Base-by-base conservation (phyloP, 140 eudicot genomes). In the Stevia rebaudiana region DNA sequence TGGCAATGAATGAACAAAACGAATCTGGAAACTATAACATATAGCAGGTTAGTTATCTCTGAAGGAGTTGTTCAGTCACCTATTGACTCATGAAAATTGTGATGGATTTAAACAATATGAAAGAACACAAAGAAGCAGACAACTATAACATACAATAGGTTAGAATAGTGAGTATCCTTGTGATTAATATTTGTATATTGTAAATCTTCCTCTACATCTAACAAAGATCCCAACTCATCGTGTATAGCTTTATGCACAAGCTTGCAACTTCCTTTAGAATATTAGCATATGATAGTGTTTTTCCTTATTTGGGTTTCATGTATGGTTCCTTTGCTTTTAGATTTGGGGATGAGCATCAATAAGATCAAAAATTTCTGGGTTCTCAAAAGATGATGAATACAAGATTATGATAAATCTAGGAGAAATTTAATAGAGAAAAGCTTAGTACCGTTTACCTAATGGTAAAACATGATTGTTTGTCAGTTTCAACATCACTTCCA, bases 11-110 rank as follows among this genome's bases (percentile, higher is more conserved):
- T n/a, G n/a, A n/a, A n/a, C n/a, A n/a, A n/a, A n/a, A n/a, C n/a
- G n/a, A n/a, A n/a, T n/a, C n/a, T n/a, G n/a, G n/a, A n/a, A n/a
- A n/a, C n/a, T n/a, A n/a, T n/a, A n/a, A n/a, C n/a, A n/a, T n/a
- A 33, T 86, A 85, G 57, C 96, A 92, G 76, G 98, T 92, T 16
- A 82, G 96, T 92, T 70, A 86, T 92, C 70, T 73, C 90, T 67
- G 92, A 83, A 77, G 95, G 96, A 47, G 79, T 82, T 59, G 98
- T 85, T 49, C 78, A 72, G 70, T 83, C 94, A 50, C 76, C 63
- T 41, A 78, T 24, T 43, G 87, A 85, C 69, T 76, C 85, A 3
- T 88, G 97, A 95, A 69, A 40, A 3, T 81, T 81, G 61, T 22
- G 89, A 90, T 43, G 99, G 99, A 58, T 94, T 97, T 48, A 82